Evolutionary conservation across 208 protist genomes (phyloP), one percentile per base, ranked within the genome.

Genomic region (Tritrichomonas foetus): DNA sequence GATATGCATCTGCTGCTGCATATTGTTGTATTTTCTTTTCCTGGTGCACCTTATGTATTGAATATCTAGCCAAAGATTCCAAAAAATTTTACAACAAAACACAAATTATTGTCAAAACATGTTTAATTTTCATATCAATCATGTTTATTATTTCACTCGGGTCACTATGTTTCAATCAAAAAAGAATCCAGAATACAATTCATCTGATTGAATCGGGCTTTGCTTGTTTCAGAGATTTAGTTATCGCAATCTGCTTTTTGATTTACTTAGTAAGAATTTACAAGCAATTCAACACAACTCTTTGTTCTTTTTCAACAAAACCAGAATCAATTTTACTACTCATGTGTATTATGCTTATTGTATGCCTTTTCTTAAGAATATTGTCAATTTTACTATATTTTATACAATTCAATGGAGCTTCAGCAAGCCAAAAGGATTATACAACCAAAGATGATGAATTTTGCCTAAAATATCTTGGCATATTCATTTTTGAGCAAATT

Each of bases 21-120:
- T 82, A 82, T 82, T 82, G 74, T 36, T 82, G 47, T 25, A 82
- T 82, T 53, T 82, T 82, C 74, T 82, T 82, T 53, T 82, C 74
- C 2, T 82, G 74, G 74, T 82, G 74, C 30, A 50, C 74, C 13
- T 33, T 82, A 50, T 82, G 74, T 53, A 30, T 82, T 49, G 74
- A 82, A 5, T 82, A 14, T 2, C 74, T 82, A 9, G 74, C n/a
- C 16, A 82, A 82, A 44, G 41, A 82, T 47, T 50, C 33, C 11
- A 36, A 50, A 0, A 82, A 82, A 53, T 82, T 82, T 53, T 82
- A 50, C 20, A 11, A 25, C 30, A 82, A 36, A 82, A 49, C 41
- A 20, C 47, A 82, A 53, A n/a, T 20, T 20, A 36, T 82, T 53
- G 3, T 82, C 11, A 3, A 50, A 1, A 53, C 41, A n/a, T 82